Evolutionary conservation across 306 rosid species (phyloP), one percentile per base, ranked within the genome.

Genomic region (Vigna hirtella): DNA sequence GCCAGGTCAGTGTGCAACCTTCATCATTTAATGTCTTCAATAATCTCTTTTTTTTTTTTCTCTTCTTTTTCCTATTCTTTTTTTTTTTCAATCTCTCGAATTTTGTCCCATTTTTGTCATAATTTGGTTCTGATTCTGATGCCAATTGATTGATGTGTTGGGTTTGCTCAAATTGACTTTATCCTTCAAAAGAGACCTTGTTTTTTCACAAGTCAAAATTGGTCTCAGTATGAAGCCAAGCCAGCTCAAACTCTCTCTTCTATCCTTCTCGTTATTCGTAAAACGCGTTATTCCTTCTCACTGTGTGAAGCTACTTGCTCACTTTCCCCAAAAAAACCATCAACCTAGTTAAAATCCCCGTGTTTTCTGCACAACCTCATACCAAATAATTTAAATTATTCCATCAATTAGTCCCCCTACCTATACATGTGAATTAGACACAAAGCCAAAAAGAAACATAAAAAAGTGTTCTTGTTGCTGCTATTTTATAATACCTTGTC

Each of bases 1-100:
- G 85, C 50, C 97, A 93, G 97, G 99, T 95, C 80, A 48, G 89
- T 79, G 50, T 52, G 11, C 20, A 30, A 15, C 66, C n/a, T 13
- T 42, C 53, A 8, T 42, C 30, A 9, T 64, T 57, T 2, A 58
- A 50, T 77, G 15, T 62, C 18, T 56, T 56, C 11, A 7, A 9
- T 28, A 14, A 59, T 59, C 30, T 9, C 12, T 61, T 30, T 16
- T 24, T 43, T 24, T 43, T 1, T 59, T 28, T 4, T 6, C 4
- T 32, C 1, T 20, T 20, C 20, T 20, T 20, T 20, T 20, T 20
- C 20, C 20, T 20, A 20, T 20, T 20, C 20, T 4, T 32, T 4
- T 22, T 13, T 11, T 47, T 30, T 30, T 30, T 45, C 0, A 14
- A 5, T 42, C 47, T 66, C n/a, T 43, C 20, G 4, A 52, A 20